Conservation (phyloP, 2,329 filamentous ascomycete genomes). For the Arachnomyces sp. region DNA sequence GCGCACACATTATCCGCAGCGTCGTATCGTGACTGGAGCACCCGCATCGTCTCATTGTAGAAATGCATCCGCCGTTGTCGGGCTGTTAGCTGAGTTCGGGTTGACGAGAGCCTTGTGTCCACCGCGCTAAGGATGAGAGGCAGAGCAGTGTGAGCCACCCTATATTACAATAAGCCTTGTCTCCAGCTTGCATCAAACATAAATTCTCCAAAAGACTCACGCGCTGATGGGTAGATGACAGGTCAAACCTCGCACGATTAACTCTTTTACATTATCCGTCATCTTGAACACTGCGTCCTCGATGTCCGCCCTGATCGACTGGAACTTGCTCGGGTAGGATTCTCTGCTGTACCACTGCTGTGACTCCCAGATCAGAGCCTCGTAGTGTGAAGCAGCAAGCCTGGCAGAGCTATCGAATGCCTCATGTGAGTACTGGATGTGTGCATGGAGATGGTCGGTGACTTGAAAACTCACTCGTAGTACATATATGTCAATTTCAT, state of each 20-base stretch:
- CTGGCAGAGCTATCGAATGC: conserved; percentile 29
- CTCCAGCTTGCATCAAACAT: neutral
- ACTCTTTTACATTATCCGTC: conserved; percentile 41
- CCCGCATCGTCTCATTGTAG: conserved; percentile 41
- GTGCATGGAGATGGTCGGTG: too few relatives aligned
- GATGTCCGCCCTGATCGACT: conserved; percentile 29
- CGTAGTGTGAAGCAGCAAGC: conserved; percentile 42
- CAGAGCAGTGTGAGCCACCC: conserved; percentile 29
- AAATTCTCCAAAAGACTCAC: conserved; percentile 22
- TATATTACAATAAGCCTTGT: neutral
- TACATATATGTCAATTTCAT: conserved; percentile 47
- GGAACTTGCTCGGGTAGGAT: conserved; percentile 33
- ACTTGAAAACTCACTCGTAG: conserved; percentile 39
- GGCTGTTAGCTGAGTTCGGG: conserved; percentile 29
- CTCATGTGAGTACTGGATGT: neutral
- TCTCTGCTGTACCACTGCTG: conserved; percentile 28
- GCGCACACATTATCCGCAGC: conserved; percentile 37
- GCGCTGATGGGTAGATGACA: conserved; percentile 44
- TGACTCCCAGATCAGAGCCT: conserved; percentile 38
- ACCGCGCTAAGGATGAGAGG: conserved; percentile 32
- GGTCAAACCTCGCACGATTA: conserved; percentile 38
- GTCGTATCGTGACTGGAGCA: conserved; percentile 41
- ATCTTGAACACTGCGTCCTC: conserved; percentile 39
- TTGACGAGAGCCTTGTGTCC: conserved; percentile 30
- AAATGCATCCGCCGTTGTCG: conserved; percentile 41